Evolutionary conservation across 192 early-diverging fungal species (phyloP).

Genomic region (Podochytrium sp.): DNA sequence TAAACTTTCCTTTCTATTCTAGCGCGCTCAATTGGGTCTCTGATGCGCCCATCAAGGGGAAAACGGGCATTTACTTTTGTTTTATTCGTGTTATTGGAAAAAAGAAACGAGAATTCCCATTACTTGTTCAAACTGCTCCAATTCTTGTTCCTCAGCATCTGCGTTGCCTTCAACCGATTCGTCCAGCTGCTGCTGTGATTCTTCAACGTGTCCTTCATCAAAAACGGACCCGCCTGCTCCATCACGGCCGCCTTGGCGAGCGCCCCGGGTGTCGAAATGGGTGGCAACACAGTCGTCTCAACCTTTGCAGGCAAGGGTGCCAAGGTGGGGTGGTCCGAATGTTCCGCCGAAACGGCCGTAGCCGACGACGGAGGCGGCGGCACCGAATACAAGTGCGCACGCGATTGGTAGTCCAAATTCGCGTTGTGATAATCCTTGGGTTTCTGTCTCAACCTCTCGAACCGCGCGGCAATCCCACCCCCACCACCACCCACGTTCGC

Average conservation of each 20-base stretch:
- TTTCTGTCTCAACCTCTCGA: not conserved
- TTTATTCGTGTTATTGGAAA: no score
- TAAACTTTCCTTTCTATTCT: not conserved
- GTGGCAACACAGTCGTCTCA: slow-evolving; percentile 8
- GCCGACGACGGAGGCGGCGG: not conserved
- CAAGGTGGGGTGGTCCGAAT: not conserved
- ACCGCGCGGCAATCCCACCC: not conserved
- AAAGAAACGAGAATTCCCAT: no score
- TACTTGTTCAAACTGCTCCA: slow-evolving; percentile 35
- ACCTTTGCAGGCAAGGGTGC: not conserved
- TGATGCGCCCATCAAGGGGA: not conserved
- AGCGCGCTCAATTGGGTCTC: not conserved
- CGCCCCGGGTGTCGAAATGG: not conserved
- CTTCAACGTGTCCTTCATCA: not conserved
- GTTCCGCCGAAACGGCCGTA: not conserved
- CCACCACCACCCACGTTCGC: not conserved
- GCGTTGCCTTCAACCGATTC: slow-evolving; percentile 38
- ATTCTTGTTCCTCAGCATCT: slow-evolving; percentile 41
- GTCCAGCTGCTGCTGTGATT: slow-evolving; percentile 29
- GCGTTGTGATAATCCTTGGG: slow-evolving; percentile 25
- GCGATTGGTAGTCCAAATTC: slow-evolving; percentile 25
- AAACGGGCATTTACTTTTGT: no score
- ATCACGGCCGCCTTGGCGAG: not conserved
- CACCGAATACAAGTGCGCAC: slow-evolving; percentile 29
- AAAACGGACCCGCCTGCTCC: slow-evolving; percentile 14